Percentiles rank a stretch among this genome's conserved stretches.
Evolutionary conservation across 1,284 basidiomycete species (phyloP).

Genomic region (Cutaneotrichosporon daszewskae): DNA sequence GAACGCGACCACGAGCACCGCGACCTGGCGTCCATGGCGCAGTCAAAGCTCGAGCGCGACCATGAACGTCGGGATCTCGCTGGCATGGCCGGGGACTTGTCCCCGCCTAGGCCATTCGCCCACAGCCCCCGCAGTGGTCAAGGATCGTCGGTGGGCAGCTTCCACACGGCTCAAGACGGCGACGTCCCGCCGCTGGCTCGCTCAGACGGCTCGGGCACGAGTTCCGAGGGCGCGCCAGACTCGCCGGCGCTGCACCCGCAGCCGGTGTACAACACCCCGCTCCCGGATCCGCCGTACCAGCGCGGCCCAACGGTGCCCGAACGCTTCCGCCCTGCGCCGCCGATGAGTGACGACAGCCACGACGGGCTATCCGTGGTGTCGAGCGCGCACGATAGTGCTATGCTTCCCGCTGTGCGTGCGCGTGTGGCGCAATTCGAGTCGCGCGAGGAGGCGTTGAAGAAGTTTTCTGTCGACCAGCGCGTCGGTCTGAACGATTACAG

Average conservation of each 20-base stretch:
- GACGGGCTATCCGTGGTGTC: constrained; percentile 12
- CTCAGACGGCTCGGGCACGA: constrained; percentile 1
- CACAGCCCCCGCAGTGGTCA: too few species aligned
- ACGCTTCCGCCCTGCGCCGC: constrained; percentile 9
- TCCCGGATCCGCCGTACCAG: constrained; percentile 1
- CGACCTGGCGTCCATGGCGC: background rate
- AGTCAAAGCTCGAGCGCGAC: constrained; percentile 1
- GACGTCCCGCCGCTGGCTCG: constrained; percentile 6
- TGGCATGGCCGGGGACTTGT: background rate
- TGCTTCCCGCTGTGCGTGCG: constrained; percentile 27
- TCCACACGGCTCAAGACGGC: constrained; percentile 2
- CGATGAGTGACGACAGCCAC: constrained; percentile 9
- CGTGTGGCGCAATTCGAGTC: constrained; percentile 41
- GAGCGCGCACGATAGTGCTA: constrained; percentile 11
- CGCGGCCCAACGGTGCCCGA: constrained; percentile 7
- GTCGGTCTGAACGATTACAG: background rate
- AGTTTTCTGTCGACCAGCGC: constrained; percentile 34
- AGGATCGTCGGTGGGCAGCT: constrained; percentile 1
- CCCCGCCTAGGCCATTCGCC: too few species aligned
- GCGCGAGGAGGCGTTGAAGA: constrained; percentile 35
- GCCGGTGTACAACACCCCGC: constrained; percentile 7
- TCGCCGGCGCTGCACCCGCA: constrained; percentile 7
- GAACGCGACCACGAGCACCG: background rate
- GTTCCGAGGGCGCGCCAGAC: constrained; percentile 1
- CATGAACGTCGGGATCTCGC: constrained; percentile 7